Evolutionary conservation across 768 basidiomycete species (phyloP), one percentile per base, ranked within the genome.

Genomic region (Panus rudis): DNA sequence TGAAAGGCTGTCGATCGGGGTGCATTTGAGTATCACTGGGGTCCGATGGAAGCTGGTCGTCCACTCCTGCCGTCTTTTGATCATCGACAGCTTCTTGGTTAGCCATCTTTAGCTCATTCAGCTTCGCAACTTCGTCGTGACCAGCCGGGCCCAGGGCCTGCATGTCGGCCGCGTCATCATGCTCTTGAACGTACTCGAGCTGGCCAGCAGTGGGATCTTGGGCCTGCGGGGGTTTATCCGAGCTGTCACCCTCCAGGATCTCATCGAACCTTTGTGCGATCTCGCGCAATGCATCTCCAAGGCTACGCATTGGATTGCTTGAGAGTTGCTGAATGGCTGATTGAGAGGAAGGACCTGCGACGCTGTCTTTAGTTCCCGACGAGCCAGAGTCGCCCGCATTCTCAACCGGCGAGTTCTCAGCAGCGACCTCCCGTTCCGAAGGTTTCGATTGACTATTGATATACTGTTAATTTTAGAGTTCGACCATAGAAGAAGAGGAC

Each of bases 61-160:
- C n/a, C n/a, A n/a, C n/a, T n/a, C n/a, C n/a, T 32, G 7, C 17
- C 34, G 30, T 59, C 50, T 40, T 63, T 60, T 45, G 28, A 13
- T 76, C 70, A 3, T 78, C 79, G n/a, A n/a, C n/a, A 14, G n/a
- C 33, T 20, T 35, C 33, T 17, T 35, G 8, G 48, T 89, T 88
- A 21, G 79, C 62, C 49, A 96, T 69, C 34, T 77, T 84, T 26
- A 97, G 78, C 39, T 94, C 83, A 50, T 83, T 74, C 35, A 96
- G 67, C 55, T 83, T 87, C 14, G 86, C 83, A 10, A 78, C 76
- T 58, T 92, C 79, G 52, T 94, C 91, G 32, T 89, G 81, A 8
- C 75, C 80, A 3, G 93, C 84, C 1, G 90, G 80, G 5, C 91
- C 94, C 17, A 98, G 74, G 1, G 92, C 91, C 62, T 94, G 91